A percentile compares a stretch with the other conserved stretches of the same genome.
Conservation (phyloP, 2,329 filamentous ascomycete genomes). For the Sporothrix luriei region DNA sequence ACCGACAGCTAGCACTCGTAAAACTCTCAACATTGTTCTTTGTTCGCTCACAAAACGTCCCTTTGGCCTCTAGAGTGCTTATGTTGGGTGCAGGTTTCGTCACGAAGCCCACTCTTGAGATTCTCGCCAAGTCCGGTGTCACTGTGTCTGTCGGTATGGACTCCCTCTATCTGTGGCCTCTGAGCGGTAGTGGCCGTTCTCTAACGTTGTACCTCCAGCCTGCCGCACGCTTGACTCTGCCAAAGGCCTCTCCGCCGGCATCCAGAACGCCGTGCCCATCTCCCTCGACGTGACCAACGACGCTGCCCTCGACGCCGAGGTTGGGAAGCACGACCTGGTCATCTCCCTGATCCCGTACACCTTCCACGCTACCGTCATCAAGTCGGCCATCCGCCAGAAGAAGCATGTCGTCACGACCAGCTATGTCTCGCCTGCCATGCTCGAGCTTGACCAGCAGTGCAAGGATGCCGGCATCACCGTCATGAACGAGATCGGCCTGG, state of each 20-base stretch:
- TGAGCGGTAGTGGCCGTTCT: background rate
- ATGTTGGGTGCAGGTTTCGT: conserved; percentile 61
- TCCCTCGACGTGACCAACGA: conserved; percentile 81
- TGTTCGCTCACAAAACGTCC: conserved; percentile 19
- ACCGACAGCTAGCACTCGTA: too few species aligned
- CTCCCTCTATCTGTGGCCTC: background rate
- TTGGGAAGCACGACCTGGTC: conserved; percentile 77
- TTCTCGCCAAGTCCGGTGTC: conserved; percentile 63
- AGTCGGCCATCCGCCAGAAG: conserved; percentile 89
- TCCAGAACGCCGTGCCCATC: conserved; percentile 74
- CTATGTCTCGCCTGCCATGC: conserved; percentile 90
- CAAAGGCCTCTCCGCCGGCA: conserved; percentile 70
- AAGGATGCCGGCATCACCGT: conserved; percentile 94
- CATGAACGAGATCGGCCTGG: conserved; percentile 91
- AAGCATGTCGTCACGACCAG: conserved; percentile 95
- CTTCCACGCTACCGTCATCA: conserved; percentile 85
- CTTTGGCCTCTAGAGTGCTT: conserved; percentile 35
- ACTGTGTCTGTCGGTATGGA: conserved; percentile 65
- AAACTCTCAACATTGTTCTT: background rate
- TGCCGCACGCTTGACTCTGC: conserved; percentile 80
- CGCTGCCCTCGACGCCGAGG: conserved; percentile 74
- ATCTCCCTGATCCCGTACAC: conserved; percentile 89
- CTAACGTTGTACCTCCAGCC: conserved; percentile 51
- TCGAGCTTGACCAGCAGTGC: conserved; percentile 77
- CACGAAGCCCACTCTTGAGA: conserved; percentile 65